phyloP scores from a whole-genome alignment of 2,329 filamentous ascomycete species.

The Thielaviopsis musarum region DNA sequence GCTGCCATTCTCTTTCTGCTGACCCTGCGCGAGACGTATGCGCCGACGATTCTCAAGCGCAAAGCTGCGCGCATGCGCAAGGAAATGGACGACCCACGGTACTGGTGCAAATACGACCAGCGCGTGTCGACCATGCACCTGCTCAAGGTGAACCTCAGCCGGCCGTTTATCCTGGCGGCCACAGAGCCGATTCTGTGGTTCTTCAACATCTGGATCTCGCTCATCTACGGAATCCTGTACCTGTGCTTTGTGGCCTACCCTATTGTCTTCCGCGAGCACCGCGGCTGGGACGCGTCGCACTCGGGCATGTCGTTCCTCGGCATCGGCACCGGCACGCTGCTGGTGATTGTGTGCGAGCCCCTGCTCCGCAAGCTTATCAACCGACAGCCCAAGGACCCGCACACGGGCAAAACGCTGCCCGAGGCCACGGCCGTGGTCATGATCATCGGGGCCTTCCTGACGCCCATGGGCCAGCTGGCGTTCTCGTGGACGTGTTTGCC shows the following conservation, averaged over 20 bases:
- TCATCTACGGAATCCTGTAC: slow-evolving; percentile 76
- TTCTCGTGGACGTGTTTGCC: slow-evolving; percentile 84
- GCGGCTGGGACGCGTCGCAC: slow-evolving; percentile 60
- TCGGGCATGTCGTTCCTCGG: slow-evolving; percentile 65
- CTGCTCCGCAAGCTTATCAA: slow-evolving; percentile 65
- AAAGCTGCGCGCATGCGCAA: slow-evolving; percentile 48
- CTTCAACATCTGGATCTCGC: slow-evolving; percentile 56
- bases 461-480: slow-evolving; percentile 63
- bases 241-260: slow-evolving; percentile 86
- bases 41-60: slow-evolving; percentile 49
- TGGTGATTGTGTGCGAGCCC: slow-evolving; percentile 49
- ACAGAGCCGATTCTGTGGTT: slow-evolving; percentile 70
- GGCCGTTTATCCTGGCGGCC: slow-evolving; percentile 60
- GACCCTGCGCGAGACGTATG: slow-evolving; percentile 58
- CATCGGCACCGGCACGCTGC: slow-evolving; percentile 44
- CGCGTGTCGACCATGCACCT: slow-evolving; percentile 46
- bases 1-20: slow-evolving; percentile 41
- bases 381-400: slow-evolving; percentile 53
- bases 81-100: slow-evolving; percentile 52
- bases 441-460: slow-evolving; percentile 56
- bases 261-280: slow-evolving; percentile 56
- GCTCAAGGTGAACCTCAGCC: slow-evolving; percentile 56
- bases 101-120: slow-evolving; percentile 69
- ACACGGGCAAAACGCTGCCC: slow-evolving; percentile 54
- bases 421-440: slow-evolving; percentile 72